Evolutionary conservation across 192 early-diverging fungal genomes (phyloP), one percentile per base, ranked within the genome.

Genomic region (Diversispora eburnea): DNA sequence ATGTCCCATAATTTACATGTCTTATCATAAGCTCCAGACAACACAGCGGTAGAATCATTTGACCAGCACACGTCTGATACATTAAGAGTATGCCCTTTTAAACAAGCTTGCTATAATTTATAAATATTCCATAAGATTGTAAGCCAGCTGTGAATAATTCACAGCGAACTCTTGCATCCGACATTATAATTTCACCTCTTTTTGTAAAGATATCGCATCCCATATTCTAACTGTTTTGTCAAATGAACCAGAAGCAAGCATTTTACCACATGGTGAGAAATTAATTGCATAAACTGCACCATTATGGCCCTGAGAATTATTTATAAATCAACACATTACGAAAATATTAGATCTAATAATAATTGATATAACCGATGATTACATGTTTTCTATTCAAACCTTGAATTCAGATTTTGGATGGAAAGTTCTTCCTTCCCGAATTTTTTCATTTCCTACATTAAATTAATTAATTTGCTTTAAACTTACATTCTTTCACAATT

Each of bases 181-280:
- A 33, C 25, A 33, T 33, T 33, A 33, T 33, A 33, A 33, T 47
- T 41, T 60, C 7, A 91, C 87, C 82, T 92, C 91, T 75, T 92
- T 93, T 61, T 87, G 85, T 2, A 80, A 81, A 6, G 84, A 77
- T 17, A 81, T 75, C 3, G 86, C 81, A 76, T 97, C 95, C 94
- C 95, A 98, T 46, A 98, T 85, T 62, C 94, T 84, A 46, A 98
- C 88, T 8, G 94, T 91, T 79, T 93, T 92, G 83, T 98, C 96
- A 84, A 98, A 97, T 9, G 94, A 95, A 5, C 94, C 96, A 6
- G 95, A 93, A 4, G 91, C 94, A 5, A 98, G 80, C 47, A 90
- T 87, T 42, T 86, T 85, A 22, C 92, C 94, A 62, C 88, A 85
- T 5, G 90, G 92, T 12, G 96, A 94, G 78, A 93, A 98, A 72